Evolutionary conservation across 495 filamentous ascomycete species (phyloP).

Genomic region (Barbatosphaeria neglecta): DNA sequence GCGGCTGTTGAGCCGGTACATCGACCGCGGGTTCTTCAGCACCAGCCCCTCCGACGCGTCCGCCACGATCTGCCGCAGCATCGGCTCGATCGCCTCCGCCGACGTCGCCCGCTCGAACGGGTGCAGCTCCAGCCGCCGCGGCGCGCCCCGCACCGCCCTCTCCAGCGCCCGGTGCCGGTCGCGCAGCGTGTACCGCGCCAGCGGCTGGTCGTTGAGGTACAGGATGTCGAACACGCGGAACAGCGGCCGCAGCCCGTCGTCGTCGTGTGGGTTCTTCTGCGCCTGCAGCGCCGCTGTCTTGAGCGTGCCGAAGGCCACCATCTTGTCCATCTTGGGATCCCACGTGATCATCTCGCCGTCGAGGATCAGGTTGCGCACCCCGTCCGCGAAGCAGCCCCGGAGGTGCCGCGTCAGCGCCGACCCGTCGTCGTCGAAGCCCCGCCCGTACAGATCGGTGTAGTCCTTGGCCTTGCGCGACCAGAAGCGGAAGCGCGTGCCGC

Average conservation of each 20-base stretch:
- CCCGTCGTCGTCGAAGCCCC: slow-evolving; percentile 60
- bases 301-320: slow-evolving; percentile 82
- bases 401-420: slow-evolving; percentile 73
- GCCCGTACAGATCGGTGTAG: slow-evolving; percentile 89
- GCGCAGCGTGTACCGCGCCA: slow-evolving; percentile 72
- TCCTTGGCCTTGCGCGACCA: slow-evolving; percentile 97
- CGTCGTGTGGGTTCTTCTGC: slow-evolving; percentile 62
- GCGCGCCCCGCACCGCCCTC: slow-evolving; percentile 49
- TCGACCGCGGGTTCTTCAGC: slow-evolving; percentile 81
- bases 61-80: slow-evolving; percentile 71
- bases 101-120: slow-evolving; percentile 54
- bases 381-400: slow-evolving; percentile 61
- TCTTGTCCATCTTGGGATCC: slow-evolving; percentile 78
- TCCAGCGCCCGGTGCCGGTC: slow-evolving; percentile 72
- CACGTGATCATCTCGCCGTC: slow-evolving; percentile 99
- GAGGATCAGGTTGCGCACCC: slow-evolving; percentile 74
- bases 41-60: slow-evolving; percentile 87
- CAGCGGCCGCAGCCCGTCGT: slow-evolving; percentile 63
- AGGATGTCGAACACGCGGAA: slow-evolving; percentile 83
- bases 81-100: slow-evolving; percentile 60
- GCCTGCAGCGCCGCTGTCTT: slow-evolving; percentile 82
- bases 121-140: slow-evolving; percentile 75
- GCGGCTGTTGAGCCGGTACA: slow-evolving; percentile 78
- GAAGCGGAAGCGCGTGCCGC: slow-evolving; percentile 69
- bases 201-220: slow-evolving; percentile 65